Evolutionary conservation across 768 basidiomycete species (phyloP).

Genomic region (Mycena alexandri): DNA sequence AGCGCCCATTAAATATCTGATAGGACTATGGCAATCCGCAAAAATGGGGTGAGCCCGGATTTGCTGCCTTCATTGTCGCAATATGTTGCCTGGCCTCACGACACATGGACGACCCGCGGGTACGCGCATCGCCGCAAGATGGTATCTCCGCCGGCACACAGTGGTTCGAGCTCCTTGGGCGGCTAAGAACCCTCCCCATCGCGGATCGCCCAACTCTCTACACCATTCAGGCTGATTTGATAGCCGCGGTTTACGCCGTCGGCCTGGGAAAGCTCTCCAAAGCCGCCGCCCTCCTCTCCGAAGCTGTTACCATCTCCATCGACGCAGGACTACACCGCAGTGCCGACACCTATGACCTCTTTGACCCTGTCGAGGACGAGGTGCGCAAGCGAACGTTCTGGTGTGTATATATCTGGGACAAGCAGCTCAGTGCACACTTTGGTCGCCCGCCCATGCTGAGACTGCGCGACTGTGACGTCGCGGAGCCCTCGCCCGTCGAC

Average conservation of each 20-base stretch:
- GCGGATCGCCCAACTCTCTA: conserved; percentile 92
- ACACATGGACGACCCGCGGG: conserved; percentile 93
- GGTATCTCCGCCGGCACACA: conserved; percentile 91
- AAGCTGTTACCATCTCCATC: conserved; percentile 88
- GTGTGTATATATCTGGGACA: conserved; percentile 98
- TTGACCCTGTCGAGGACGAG: conserved; percentile 92
- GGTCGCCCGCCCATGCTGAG: conserved; percentile 90
- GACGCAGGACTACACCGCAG: conserved; percentile 92
- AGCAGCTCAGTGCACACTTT: conserved; percentile 90
- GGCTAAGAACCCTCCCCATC: conserved; percentile 88
- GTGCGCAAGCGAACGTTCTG: conserved; percentile 95
- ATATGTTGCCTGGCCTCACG: conserved; percentile 92
- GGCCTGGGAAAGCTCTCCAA: conserved; percentile 91
- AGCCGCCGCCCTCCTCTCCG: conserved; percentile 87
- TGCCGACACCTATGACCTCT: conserved; percentile 87
- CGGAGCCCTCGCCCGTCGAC: conserved; percentile 86
- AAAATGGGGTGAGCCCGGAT: conserved; percentile 97
- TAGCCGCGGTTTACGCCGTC: conserved; percentile 94
- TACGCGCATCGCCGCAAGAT: conserved; percentile 84
- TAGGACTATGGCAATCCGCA: conserved; percentile 94
- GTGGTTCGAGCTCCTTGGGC: conserved; percentile 91
- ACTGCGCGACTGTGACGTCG: conserved; percentile 91
- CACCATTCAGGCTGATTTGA: conserved; percentile 90
- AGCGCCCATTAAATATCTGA: conserved; percentile 21
- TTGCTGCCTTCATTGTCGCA: conserved; percentile 93